Evolutionary conservation across 257 asterid species (phyloP).

Genomic region (Jacaranda copaia): DNA sequence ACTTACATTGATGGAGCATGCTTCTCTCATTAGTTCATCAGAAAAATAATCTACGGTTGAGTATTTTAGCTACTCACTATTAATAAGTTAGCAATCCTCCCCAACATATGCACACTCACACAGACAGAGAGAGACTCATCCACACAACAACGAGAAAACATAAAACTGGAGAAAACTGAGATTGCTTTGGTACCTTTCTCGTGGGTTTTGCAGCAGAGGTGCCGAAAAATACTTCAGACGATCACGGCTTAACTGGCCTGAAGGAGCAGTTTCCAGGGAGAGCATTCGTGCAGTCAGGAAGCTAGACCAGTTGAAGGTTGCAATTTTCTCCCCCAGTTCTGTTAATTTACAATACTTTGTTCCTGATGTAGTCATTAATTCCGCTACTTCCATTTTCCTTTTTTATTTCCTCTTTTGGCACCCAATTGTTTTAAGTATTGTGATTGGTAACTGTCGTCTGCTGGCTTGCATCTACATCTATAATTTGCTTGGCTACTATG

Average conservation of each 20-base stretch:
- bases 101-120: neutral
- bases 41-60: neutral
- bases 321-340: neutral
- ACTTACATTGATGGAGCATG: neutral
- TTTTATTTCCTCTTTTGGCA: neutral
- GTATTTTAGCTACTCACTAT: neutral
- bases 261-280: conserved; percentile 67
- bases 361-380: neutral
- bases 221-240: conserved; percentile 57
- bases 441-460: neutral
- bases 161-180: conserved; percentile 17
- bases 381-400: neutral
- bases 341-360: neutral
- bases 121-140: neutral
- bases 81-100: neutral
- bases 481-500: conserved; percentile 4
- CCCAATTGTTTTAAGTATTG: neutral
- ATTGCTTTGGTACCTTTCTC: conserved; percentile 23
- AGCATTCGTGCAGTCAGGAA: conserved; percentile 62
- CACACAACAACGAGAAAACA: neutral
- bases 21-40: neutral
- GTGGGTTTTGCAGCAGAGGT: conserved; percentile 48
- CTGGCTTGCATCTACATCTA: neutral
- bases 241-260: conserved; percentile 61
- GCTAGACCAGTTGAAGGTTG: conserved; percentile 55